Evolutionary conservation across 106 monocot species (phyloP), one percentile per base, ranked within the genome.

Genomic region (Agapanthus africanus): DNA sequence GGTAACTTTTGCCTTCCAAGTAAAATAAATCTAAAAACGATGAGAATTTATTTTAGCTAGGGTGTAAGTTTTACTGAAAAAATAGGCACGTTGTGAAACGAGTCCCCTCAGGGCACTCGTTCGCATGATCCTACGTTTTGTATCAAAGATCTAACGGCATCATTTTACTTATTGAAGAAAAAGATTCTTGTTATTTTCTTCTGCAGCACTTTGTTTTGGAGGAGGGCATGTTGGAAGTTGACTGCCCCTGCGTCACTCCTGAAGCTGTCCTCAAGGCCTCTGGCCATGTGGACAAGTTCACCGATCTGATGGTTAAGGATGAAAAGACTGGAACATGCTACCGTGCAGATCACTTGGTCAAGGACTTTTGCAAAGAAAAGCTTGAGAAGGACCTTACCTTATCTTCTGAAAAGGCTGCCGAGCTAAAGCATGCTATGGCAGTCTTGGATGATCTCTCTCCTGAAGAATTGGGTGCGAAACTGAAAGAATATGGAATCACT

Each of bases 291-390:
- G 97, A 99, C 6, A 99, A 90, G 69, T 99, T 92, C 74, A 99
- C 97, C 18, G 97, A 99, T 65, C 75, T 99, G 9, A 99, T 99
- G 97, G 97, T 92, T 32, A 92, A 91, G 74, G 97, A 99, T 79
- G 97, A 89, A 80, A 90, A 89, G 69, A 92, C 86, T 16, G 92
- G 92, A 4, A 84, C 69, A 7, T 99, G 97, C 75, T 91, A 90
- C 70, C 84, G 97, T 15, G 97, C 91, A 15, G 97, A 99, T 59
- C 97, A 99, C 57, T 74, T 99, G 54, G 71, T 99, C 35, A 92
- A 99, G 69, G 97, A 99, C 54, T 81, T 65, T 40, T 99, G 97
- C 86, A 89, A 92, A 77, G 97, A 90, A 47, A 90, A 92, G 80
- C 74, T 99, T 3, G 87, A 97, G 79, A 97, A 91, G 69, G 91